Evolutionary conservation across 441 rosid genomes (phyloP).

Genomic region (Gossypium trilobum): DNA sequence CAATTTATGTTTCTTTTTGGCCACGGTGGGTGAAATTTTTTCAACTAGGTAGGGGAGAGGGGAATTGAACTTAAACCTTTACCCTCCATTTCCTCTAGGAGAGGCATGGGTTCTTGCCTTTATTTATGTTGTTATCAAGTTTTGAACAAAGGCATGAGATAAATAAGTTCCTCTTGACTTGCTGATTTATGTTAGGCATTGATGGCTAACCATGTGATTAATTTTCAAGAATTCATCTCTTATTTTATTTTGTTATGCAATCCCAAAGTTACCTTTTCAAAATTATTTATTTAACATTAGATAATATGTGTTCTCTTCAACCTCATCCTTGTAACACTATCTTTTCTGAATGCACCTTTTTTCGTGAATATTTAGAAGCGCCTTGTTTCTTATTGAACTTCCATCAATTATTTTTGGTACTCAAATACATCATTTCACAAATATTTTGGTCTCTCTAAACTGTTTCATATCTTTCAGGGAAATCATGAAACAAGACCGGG

Average conservation of each 20-base stretch:
- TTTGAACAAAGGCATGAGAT: neutral
- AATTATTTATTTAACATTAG: neutral
- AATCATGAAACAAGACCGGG: conserved; percentile 29
- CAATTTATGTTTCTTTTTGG: neutral
- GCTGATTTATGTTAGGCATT: neutral
- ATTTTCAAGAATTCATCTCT: neutral
- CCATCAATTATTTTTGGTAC: neutral
- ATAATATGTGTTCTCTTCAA: neutral
- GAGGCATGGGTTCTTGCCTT: neutral
- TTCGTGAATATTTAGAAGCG: neutral
- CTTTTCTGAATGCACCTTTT: neutral
- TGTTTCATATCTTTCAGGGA: conserved; percentile 38
- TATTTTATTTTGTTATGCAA: conserved; percentile 1
- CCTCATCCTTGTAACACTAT: neutral
- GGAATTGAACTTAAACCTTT: neutral
- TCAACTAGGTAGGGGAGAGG: neutral
- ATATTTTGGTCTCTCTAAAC: neutral
- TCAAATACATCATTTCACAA: neutral
- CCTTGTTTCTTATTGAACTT: neutral
- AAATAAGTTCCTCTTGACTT: neutral
- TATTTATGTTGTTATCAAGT: neutral
- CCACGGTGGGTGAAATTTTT: neutral
- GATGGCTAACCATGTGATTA: neutral
- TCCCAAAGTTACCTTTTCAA: neutral
- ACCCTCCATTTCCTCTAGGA: neutral